Conservation (phyloP, 202 grass and related monocot genomes). For the Setaria italica region DNA sequence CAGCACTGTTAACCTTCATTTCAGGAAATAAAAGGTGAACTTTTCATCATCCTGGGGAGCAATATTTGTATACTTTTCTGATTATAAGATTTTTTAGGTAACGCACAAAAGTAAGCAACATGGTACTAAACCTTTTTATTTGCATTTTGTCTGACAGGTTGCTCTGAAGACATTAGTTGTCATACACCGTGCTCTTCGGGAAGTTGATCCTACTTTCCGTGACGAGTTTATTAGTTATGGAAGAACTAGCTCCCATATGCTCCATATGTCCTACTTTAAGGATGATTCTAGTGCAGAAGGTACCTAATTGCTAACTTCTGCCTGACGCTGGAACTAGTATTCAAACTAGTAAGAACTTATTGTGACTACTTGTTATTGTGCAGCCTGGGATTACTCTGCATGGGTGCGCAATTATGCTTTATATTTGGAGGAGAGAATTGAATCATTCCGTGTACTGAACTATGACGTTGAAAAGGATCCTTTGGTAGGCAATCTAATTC, state of each 20-base stretch:
- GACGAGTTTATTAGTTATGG: conserved; percentile 93
- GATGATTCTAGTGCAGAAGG: conserved; percentile 94
- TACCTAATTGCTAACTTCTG: conserved; percentile 46
- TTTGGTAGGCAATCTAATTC: conserved; percentile 54
- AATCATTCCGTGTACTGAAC: conserved; percentile 78
- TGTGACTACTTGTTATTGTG: conserved; percentile 40
- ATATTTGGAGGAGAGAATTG: conserved; percentile 92
- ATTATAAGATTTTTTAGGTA: not conserved
- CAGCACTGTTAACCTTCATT: not conserved
- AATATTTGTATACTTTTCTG: not conserved
- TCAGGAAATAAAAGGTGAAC: not conserved
- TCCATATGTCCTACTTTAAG: conserved; percentile 90
- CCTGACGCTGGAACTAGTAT: conserved; percentile 20
- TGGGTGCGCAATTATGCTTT: conserved; percentile 93
- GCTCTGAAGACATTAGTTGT: conserved; percentile 88
- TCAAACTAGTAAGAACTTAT: conserved; percentile 20
- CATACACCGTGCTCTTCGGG: conserved; percentile 87
- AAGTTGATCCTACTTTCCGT: conserved; percentile 81
- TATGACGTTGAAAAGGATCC: conserved; percentile 83
- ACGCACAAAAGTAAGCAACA: not conserved
- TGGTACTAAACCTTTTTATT: not conserved
- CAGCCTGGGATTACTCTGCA: conserved; percentile 96
- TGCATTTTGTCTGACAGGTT: conserved; percentile 59
- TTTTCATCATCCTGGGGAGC: not conserved
- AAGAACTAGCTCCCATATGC: conserved; percentile 76